phyloP scores from a whole-genome alignment of 2,329 filamentous ascomycete species.

The Tricladium varicosporioides region DNA sequence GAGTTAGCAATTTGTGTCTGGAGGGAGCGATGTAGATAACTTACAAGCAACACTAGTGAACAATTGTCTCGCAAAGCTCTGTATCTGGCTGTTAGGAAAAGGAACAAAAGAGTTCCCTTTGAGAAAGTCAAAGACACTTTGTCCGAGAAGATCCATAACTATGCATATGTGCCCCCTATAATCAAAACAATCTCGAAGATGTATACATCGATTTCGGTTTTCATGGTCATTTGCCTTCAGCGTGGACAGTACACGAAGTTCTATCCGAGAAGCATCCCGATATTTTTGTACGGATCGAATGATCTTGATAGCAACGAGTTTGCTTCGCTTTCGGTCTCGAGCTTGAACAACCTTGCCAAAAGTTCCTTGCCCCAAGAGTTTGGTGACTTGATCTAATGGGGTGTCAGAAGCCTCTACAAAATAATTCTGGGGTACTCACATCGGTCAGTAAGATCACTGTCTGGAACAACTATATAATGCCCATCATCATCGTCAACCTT shows the following conservation, averaged over 20 bases:
- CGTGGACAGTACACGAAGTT: conserved; percentile 88
- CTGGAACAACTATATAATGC: conserved; percentile 90
- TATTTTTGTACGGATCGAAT: conserved; percentile 99
- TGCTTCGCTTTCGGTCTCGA: conserved; percentile 72
- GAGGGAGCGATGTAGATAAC: conserved; percentile 38
- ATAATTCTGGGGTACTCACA: conserved; percentile 58
- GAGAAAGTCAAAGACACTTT: conserved; percentile 97
- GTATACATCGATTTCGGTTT: conserved; percentile 95
- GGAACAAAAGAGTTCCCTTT: conserved; percentile 95
- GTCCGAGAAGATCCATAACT: conserved; percentile 74
- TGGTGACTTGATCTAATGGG: conserved; percentile 74
- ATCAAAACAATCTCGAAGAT: conserved; percentile 94
- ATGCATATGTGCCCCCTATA: conserved; percentile 95
- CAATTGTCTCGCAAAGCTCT: conserved; percentile 91
- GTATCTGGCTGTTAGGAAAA: conserved; percentile 97
- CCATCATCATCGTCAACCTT: conserved; percentile 96
- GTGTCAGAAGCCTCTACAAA: conserved; percentile 25
- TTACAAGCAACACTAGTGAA: conserved; percentile 97
- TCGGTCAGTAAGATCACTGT: conserved; percentile 81
- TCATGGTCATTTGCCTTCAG: conserved; percentile 86
- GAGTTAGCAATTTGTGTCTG: conserved; percentile 27
- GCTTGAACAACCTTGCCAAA: conserved; percentile 98
- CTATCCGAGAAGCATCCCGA: conserved; percentile 91
- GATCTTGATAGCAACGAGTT: conserved; percentile 90
- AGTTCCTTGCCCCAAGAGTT: conserved; percentile 90